These are phyloP conservation scores for Vitis hybrid DNA, from an alignment of 177 flowering plant species.

Conservation along the genomic window DNA sequence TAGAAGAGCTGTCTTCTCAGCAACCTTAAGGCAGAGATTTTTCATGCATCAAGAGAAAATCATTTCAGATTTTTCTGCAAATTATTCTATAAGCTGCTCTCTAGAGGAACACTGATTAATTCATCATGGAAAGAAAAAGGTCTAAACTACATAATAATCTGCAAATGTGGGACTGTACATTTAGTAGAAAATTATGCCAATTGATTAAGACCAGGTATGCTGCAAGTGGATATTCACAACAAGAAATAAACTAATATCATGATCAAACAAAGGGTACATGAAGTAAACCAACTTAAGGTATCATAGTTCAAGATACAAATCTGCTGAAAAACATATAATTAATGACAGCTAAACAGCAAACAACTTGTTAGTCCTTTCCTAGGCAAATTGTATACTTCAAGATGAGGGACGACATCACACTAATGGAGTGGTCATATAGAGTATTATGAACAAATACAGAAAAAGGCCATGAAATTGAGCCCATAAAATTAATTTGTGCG, in stretches of 20 bases:
- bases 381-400: too few relatives aligned
- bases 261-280: not conserved
- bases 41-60: not conserved
- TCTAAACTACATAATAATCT: not conserved
- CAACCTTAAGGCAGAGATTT: constrained; percentile 59
- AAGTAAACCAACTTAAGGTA: too few relatives aligned
- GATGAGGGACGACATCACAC: too few relatives aligned
- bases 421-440: too few relatives aligned
- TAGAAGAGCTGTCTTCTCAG: constrained; percentile 84
- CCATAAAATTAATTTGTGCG: not conserved
- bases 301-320: not conserved
- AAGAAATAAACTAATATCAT: not conserved
- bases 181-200: not conserved
- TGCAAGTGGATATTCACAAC: too few relatives aligned
- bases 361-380: too few relatives aligned
- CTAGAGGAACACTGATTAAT: not conserved
- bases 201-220: too few relatives aligned
- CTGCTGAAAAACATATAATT: not conserved
- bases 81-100: too few relatives aligned
- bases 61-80: too few relatives aligned
- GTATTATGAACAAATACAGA: too few relatives aligned
- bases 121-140: not conserved
- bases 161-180: not conserved
- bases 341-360: too few relatives aligned
- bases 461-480: too few relatives aligned